A percentile compares a stretch with the other conserved stretches of the same genome.
These are phyloP conservation scores for Passalora sequoiae DNA, from an alignment of 2,329 filamentous ascomycete species.

Conservation along the genomic window DNA sequence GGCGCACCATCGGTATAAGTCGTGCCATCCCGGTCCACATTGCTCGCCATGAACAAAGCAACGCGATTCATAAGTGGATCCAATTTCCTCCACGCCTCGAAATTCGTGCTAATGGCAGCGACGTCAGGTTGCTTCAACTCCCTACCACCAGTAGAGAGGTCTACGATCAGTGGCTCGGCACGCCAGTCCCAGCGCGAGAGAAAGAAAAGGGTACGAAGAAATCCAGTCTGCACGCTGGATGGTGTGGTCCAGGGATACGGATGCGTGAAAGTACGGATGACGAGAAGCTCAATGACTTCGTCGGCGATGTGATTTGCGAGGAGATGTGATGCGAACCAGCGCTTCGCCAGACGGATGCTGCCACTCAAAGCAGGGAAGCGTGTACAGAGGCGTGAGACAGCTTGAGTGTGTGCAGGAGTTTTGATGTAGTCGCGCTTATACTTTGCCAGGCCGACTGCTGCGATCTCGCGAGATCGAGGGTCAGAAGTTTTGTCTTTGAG, in stretches of 20 bases:
- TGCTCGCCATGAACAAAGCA: slow-evolving; percentile 74
- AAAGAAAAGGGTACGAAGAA: slow-evolving; percentile 73
- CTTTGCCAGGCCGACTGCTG: slow-evolving; percentile 62
- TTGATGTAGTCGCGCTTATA: slow-evolving; percentile 69
- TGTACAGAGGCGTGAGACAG: slow-evolving; percentile 72
- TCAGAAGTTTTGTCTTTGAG: slow-evolving; percentile 68
- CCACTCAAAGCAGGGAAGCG: slow-evolving; percentile 73
- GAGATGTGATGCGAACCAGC: slow-evolving; percentile 83
- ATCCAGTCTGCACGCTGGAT: slow-evolving; percentile 70
- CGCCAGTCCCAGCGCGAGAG: slow-evolving; percentile 91
- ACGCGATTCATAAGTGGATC: slow-evolving; percentile 84
- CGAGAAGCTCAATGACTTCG: slow-evolving; percentile 80
- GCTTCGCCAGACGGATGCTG: slow-evolving; percentile 77
- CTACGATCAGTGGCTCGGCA: slow-evolving; percentile 72
- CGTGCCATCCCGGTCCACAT: slow-evolving; percentile 69
- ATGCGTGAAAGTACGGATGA: slow-evolving; percentile 69
- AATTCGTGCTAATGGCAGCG: slow-evolving; percentile 59
- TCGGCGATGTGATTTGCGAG: slow-evolving; percentile 69
- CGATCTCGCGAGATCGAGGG: slow-evolving; percentile 61
- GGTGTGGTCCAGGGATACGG: slow-evolving; percentile 77
- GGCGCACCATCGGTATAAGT: slow-evolving; percentile 73
- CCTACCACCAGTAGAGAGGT: slow-evolving; percentile 46
- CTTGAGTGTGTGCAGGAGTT: slow-evolving; percentile 73
- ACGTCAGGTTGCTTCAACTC: slow-evolving; percentile 57
- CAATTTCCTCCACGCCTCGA: slow-evolving; percentile 79